phyloP scores from a whole-genome alignment of 2,329 filamentous ascomycete genomes.

The Ceratocystis cacaofunesta region DNA sequence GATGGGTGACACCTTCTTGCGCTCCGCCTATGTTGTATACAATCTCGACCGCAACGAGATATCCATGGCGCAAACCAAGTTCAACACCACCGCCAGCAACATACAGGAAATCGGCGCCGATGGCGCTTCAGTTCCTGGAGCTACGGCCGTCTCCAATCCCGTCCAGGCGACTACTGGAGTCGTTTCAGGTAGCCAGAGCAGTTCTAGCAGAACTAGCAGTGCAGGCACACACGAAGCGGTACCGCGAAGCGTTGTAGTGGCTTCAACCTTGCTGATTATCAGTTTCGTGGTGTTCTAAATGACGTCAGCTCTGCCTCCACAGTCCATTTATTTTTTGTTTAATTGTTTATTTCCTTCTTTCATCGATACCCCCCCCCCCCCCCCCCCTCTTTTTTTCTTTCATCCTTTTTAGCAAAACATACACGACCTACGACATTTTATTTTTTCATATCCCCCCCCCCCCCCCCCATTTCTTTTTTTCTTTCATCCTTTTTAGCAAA shows the following conservation, averaged over 20 bases:
- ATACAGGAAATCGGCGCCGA: conserved; percentile 42
- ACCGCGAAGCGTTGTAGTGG: not conserved
- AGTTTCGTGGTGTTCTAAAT: too few relatives aligned
- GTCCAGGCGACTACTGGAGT: conserved; percentile 36
- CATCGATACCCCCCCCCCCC: not conserved
- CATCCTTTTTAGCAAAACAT: not conserved
- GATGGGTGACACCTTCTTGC: conserved; percentile 59
- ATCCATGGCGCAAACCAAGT: conserved; percentile 51
- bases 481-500: not conserved
- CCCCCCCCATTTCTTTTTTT: not conserved
- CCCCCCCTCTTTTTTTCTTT: not conserved
- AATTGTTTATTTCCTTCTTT: not conserved
- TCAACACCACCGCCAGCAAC: conserved; percentile 34
- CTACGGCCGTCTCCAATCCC: conserved; percentile 34
- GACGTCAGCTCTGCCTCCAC: not conserved
- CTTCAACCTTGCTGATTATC: too few relatives aligned
- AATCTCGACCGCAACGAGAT: conserved; percentile 59
- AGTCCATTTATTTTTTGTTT: not conserved
- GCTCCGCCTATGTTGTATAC: conserved; percentile 62
- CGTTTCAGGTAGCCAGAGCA: conserved; percentile 12
- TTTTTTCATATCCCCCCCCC: too few relatives aligned
- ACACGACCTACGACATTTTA: too few relatives aligned
- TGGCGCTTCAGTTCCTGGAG: conserved; percentile 36
- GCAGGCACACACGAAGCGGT: not conserved
- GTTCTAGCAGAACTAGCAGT: not conserved